A percentile compares a stretch with the other conserved stretches of the same genome.
phyloP scores from a whole-genome alignment of 2,329 filamentous ascomycete genomes.

The Achaetomium macrosporum region DNA sequence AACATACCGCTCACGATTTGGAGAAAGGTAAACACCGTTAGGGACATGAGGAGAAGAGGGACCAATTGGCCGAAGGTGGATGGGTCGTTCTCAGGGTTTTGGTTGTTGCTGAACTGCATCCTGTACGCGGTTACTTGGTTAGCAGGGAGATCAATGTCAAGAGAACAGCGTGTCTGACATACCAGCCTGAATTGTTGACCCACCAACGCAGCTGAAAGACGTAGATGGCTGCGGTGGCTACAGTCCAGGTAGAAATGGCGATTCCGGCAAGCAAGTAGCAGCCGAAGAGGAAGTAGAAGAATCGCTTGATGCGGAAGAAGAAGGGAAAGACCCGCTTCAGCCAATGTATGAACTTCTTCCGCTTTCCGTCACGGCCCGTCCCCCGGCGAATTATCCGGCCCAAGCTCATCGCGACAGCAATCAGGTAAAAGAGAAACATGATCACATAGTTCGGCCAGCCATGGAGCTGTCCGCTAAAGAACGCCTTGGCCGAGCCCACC shows the following conservation, averaged over 20 bases:
- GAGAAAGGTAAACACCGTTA: conserved; percentile 29
- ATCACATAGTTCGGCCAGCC: conserved; percentile 21
- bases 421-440: conserved; percentile 20
- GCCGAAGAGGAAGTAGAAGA: conserved; percentile 15
- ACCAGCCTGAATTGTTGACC: conserved; percentile 26
- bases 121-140: neutral
- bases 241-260: conserved; percentile 22
- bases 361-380: conserved; percentile 3
- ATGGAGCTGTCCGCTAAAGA: conserved; percentile 16
- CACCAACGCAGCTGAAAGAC: conserved; percentile 28
- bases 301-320: conserved; percentile 6
- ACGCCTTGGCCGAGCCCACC: conserved; percentile 1
- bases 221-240: conserved; percentile 22
- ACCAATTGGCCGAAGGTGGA: conserved; percentile 33
- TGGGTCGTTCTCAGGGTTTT: conserved; percentile 30
- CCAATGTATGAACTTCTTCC: conserved; percentile 11
- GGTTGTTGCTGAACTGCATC: conserved; percentile 12
- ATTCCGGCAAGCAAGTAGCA: conserved; percentile 23
- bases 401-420: conserved; percentile 17
- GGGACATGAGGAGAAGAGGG: conserved; percentile 27
- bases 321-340: conserved; percentile 1
- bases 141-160: neutral
- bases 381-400: conserved; percentile 17
- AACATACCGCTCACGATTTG: conserved; percentile 24
- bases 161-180: neutral